A percentile compares a stretch with the other conserved stretches of the same genome.
Conservation (phyloP, 345 rosid genomes). For the Eucalyptus cloeziana region DNA sequence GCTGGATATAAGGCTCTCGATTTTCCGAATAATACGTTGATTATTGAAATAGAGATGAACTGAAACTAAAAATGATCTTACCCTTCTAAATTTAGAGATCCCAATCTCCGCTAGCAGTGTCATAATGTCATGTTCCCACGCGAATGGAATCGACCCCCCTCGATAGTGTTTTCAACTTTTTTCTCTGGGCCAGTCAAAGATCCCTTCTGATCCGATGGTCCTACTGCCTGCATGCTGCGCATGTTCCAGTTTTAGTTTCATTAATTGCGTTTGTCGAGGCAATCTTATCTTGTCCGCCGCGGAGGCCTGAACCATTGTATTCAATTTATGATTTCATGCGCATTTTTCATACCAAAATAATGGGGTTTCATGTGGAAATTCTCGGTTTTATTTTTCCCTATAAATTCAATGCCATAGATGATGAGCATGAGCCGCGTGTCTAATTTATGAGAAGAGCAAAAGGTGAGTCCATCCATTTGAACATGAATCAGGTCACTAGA, state of each 20-base stretch:
- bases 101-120: background rate
- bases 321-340: background rate
- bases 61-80: background rate
- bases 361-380: background rate
- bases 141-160: background rate
- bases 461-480: background rate
- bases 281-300: background rate
- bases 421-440: background rate
- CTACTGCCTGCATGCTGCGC: background rate
- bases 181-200: background rate
- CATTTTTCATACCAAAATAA: background rate
- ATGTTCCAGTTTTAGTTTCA: background rate
- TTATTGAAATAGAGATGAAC: background rate
- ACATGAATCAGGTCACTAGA: background rate
- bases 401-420: background rate
- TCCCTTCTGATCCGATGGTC: background rate
- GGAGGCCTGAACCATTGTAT: background rate
- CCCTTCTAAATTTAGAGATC: background rate
- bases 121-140: background rate
- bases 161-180: background rate
- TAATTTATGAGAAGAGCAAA: background rate
- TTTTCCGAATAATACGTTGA: background rate
- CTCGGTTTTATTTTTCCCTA: background rate
- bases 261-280: background rate
- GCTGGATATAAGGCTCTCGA: background rate